Conservation (phyloP, 2,329 filamentous ascomycete species). For the Penicillium sclerotigenum region DNA sequence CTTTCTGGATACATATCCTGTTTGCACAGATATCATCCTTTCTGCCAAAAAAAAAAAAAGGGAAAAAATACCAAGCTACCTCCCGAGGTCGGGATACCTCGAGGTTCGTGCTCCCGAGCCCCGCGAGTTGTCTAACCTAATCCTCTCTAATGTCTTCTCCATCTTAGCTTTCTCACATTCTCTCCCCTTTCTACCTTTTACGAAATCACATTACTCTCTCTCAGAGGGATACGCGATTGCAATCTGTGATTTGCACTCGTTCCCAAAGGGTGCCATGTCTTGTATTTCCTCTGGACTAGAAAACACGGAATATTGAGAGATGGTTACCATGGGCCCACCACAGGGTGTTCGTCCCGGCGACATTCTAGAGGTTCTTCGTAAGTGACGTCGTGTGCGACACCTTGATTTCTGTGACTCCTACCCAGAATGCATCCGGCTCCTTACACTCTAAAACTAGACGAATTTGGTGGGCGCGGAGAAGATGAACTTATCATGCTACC, state of each 20-base stretch:
- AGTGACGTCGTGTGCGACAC: conserved; percentile 26
- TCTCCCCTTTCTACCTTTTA: conserved; percentile 15
- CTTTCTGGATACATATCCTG: background rate
- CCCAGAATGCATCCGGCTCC: conserved; percentile 8
- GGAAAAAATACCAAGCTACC: conserved; percentile 1
- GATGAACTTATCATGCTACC: conserved; percentile 89
- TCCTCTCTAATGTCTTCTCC: conserved; percentile 8
- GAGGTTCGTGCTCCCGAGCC: conserved; percentile 19
- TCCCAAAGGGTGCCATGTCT: conserved; percentile 32
- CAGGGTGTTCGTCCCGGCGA: conserved; percentile 42
- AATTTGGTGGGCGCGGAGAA: conserved; percentile 85
- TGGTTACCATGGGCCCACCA: conserved; percentile 27
- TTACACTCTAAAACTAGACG: conserved; percentile 58
- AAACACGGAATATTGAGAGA: conserved; percentile 9
- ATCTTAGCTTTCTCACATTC: conserved; percentile 19
- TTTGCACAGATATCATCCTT: background rate
- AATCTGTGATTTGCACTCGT: conserved; percentile 1
- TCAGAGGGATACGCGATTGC: conserved; percentile 6
- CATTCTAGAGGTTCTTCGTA: conserved; percentile 46
- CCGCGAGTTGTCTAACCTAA: conserved; percentile 20
- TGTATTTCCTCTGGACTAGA: conserved; percentile 17
- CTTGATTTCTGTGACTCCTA: background rate
- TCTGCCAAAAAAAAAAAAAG: background rate
- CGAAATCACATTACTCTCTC: conserved; percentile 12
- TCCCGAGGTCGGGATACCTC: conserved; percentile 7